These are phyloP conservation scores for Stellera chamaejasme DNA, from an alignment of 345 rosid species.

Conservation along the genomic window DNA sequence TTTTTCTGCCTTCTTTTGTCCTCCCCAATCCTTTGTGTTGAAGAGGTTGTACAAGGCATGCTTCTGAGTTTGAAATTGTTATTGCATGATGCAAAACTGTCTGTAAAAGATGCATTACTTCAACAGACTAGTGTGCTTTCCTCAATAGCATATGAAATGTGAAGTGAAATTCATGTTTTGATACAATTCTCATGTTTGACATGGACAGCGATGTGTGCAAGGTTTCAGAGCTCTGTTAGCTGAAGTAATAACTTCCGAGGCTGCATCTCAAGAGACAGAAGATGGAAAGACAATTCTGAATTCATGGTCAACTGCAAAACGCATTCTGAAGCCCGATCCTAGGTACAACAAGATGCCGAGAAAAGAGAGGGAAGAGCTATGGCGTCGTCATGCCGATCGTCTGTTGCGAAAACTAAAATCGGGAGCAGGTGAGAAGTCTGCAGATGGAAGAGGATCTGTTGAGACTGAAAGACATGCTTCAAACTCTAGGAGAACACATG, in stretches of 20 bases:
- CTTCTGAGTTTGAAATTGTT: background rate
- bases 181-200: background rate
- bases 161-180: background rate
- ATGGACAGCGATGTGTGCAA: conserved; percentile 47
- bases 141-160: background rate
- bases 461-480: conserved; percentile 30
- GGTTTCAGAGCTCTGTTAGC: conserved; percentile 64
- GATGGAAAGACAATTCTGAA: conserved; percentile 69
- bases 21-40: no score
- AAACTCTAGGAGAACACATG: conserved; percentile 39
- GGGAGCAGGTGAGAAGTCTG: conserved; percentile 23
- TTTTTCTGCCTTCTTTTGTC: no score
- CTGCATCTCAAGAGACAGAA: conserved; percentile 59
- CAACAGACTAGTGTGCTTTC: no score
- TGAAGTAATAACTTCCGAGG: conserved; percentile 65
- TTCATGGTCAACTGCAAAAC: conserved; percentile 94
- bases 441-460: conserved; percentile 35
- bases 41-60: no score
- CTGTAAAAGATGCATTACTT: no score
- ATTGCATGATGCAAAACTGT: background rate
- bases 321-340: conserved; percentile 57
- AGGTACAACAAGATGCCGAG: conserved; percentile 85
- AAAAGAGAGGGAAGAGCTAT: conserved; percentile 65
- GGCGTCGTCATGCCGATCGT: conserved; percentile 74
- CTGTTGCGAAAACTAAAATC: conserved; percentile 49